These are phyloP conservation scores for Claviceps capensis DNA, from an alignment of 2,329 filamentous ascomycete species.

Conservation along the genomic window DNA sequence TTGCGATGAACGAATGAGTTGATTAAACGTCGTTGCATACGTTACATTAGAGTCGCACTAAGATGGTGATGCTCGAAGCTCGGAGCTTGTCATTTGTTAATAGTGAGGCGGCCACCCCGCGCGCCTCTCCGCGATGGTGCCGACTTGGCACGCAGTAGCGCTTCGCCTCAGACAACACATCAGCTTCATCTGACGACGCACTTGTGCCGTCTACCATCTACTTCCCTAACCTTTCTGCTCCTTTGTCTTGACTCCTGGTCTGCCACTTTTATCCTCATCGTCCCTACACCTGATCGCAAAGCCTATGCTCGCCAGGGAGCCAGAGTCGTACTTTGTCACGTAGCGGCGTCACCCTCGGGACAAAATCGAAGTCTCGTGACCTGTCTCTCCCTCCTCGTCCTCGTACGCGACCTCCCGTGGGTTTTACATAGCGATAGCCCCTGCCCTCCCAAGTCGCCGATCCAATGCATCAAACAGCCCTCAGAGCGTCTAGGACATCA, in stretches of 20 bases:
- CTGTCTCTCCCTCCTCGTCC: background rate
- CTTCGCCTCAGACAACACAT: too few species aligned
- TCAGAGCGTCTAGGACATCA: slow-evolving; percentile 54
- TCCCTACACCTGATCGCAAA: background rate
- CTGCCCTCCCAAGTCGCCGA: slow-evolving; percentile 1
- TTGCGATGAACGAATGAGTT: too few species aligned
- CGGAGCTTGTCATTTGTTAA: too few species aligned
- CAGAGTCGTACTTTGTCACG: background rate
- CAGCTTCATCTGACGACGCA: too few species aligned
- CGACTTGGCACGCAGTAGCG: too few species aligned
- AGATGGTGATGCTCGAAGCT: too few species aligned
- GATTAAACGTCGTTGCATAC: too few species aligned
- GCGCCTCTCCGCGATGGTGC: too few species aligned
- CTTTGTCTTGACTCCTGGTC: too few species aligned
- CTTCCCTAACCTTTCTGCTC: background rate
- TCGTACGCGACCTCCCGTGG: background rate
- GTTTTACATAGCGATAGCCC: background rate
- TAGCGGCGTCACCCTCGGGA: background rate
- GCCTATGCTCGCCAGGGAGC: background rate
- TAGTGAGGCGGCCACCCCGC: too few species aligned
- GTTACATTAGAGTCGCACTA: too few species aligned
- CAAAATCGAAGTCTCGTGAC: background rate
- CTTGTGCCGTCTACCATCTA: too few species aligned
- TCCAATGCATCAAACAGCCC: slow-evolving; percentile 61
- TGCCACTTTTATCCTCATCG: background rate